Evolutionary conservation across 2,329 filamentous ascomycete species (phyloP), one percentile per base, ranked within the genome.

Genomic region (Shiraia sp.): DNA sequence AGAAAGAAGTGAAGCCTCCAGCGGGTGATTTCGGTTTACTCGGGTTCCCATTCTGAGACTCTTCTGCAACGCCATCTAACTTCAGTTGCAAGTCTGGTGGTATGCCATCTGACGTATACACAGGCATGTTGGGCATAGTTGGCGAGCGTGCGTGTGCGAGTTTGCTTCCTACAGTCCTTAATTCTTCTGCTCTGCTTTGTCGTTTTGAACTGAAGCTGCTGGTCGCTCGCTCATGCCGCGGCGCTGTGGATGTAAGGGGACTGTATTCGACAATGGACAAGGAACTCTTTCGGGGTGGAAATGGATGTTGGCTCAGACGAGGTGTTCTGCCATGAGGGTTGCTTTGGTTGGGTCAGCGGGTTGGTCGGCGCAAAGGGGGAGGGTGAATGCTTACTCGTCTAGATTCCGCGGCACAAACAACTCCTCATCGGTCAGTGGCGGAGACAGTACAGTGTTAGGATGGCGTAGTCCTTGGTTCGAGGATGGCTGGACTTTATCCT

Each of bases 1-100:
- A 87, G 66, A 87, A 84, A 10, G 80, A 82, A 31, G 79, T 80
- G 57, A 87, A 77, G 42, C 80, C 82, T 42, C 73, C 75, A 13
- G 57, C 68, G 5, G 73, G 73, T 14, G 73, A 74, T 47, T 72
- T 75, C 12, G 72, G 69, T 45, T 71, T 68, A 36, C 59, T 65
- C 19, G 53, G 52, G 19, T 59, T 57, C 37, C 44, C 43, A 48
- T 69, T 63, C 34, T 69, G 59, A 40, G 61, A 68, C 38, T 67
- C 61, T 40, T 67, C 65, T 4, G 63, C 62, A 3, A 66, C 64
- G 31, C 66, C 67, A 50, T 71, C 63, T 6, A 70, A 35, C 36
- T 65, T 60, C 38, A 70, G 52, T 50, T 56, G 61, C 32, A 70
- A 54, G 40, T 65, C 59, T 48, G 63, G 59, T 13, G 51, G 57